Evolutionary conservation across 2,329 filamentous ascomycete genomes (phyloP).

Genomic region (Podosphaera fusca): DNA sequence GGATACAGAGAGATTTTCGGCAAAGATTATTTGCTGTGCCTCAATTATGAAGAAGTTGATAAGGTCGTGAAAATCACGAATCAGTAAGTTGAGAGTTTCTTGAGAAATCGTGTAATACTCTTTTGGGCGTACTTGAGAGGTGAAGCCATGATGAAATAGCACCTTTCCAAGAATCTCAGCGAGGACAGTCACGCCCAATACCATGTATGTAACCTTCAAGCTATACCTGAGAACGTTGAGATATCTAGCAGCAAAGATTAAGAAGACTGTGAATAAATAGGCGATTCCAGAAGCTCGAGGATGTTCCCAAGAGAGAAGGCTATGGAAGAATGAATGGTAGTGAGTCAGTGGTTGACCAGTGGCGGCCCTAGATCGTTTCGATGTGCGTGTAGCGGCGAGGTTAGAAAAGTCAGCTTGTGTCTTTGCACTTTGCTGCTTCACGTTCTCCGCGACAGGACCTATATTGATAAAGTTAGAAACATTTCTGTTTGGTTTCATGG

Average conservation of each 20-base stretch:
- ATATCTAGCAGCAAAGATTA: slow-evolving; percentile 41
- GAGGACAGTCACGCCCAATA: slow-evolving; percentile 33
- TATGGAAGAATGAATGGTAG: slow-evolving; percentile 49
- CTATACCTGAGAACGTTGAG: slow-evolving; percentile 41
- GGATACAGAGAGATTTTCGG: slow-evolving; percentile 40
- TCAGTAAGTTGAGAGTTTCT: slow-evolving; percentile 34
- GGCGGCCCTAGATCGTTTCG: slow-evolving; percentile 28
- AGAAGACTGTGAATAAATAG: slow-evolving; percentile 30
- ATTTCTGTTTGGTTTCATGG: neutral
- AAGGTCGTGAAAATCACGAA: slow-evolving; percentile 43
- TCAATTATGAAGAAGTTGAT: slow-evolving; percentile 53
- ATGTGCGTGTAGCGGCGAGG: slow-evolving; percentile 32
- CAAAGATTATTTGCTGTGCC: slow-evolving; percentile 42
- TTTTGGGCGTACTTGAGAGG: slow-evolving; percentile 41
- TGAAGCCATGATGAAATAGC: slow-evolving; percentile 35
- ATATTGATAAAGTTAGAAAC: neutral
- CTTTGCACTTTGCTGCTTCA: slow-evolving; percentile 32
- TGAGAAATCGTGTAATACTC: slow-evolving; percentile 44
- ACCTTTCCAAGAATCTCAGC: slow-evolving; percentile 38
- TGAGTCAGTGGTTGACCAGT: slow-evolving; percentile 41
- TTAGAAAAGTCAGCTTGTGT: slow-evolving; percentile 32
- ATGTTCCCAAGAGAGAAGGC: slow-evolving; percentile 46
- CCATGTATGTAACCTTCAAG: slow-evolving; percentile 42
- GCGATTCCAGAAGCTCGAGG: slow-evolving; percentile 43
- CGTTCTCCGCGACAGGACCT: slow-evolving; percentile 36